A percentile compares a stretch with the other conserved stretches of the same genome.
These are phyloP conservation scores for Juncus inflexus DNA, from an alignment of 176 grass and related monocot species.

Conservation along the genomic window DNA sequence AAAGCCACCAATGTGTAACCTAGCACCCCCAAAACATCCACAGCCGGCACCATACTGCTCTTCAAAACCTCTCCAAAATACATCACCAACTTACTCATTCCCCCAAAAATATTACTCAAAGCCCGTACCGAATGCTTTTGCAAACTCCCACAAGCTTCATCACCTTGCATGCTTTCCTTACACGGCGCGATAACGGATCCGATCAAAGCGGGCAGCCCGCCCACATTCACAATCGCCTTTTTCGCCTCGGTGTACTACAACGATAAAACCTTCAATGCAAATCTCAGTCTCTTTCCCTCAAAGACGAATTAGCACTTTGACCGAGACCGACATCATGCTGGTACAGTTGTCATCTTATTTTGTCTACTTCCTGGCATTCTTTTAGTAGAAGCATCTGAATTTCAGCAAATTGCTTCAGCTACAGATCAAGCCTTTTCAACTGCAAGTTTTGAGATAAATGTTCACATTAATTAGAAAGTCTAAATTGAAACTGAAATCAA, in stretches of 20 bases:
- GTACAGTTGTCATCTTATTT: too few species aligned
- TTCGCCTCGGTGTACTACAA: slow-evolving; percentile 75
- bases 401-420: too few species aligned
- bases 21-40: slow-evolving; percentile 88
- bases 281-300: too few species aligned
- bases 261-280: too few species aligned
- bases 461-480: too few species aligned
- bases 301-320: too few species aligned
- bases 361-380: too few species aligned
- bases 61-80: slow-evolving; percentile 86
- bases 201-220: slow-evolving; percentile 80
- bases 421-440: too few species aligned
- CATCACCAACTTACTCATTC: slow-evolving; percentile 67
- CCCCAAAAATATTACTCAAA: slow-evolving; percentile 92
- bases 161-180: slow-evolving; percentile 89
- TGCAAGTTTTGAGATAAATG: too few species aligned
- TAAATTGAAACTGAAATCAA: too few species aligned
- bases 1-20: slow-evolving; percentile 91
- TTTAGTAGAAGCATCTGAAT: too few species aligned
- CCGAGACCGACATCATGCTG: too few species aligned
- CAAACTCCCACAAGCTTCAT: slow-evolving; percentile 67
- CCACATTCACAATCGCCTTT: slow-evolving; percentile 91
- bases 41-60: slow-evolving; percentile 31
- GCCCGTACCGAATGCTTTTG: slow-evolving; percentile 72
- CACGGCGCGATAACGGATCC: slow-evolving; percentile 90